These are phyloP conservation scores for Fusarium verrucosum DNA, from an alignment of 2,329 filamentous ascomycete genomes.

Conservation along the genomic window DNA sequence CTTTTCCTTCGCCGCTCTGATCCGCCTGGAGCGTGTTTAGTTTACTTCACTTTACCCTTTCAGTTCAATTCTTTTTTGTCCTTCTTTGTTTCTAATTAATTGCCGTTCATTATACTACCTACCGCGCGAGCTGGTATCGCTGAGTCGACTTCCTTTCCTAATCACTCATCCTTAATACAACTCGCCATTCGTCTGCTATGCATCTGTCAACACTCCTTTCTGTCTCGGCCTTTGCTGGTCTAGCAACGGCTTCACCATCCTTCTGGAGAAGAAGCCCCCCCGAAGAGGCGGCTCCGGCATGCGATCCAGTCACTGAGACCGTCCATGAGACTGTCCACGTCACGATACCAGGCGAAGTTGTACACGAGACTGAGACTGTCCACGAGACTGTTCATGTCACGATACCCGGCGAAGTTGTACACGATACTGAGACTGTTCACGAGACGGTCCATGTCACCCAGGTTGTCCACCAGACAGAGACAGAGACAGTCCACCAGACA, in stretches of 20 bases:
- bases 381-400: conserved; percentile 12
- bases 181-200: not conserved
- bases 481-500: conserved; percentile 4
- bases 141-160: not conserved
- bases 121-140: conserved; percentile 34
- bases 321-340: conserved; percentile 12
- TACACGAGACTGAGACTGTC: conserved; percentile 2
- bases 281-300: conserved; percentile 4
- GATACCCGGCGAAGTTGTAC: not conserved
- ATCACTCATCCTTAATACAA: not conserved
- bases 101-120: conserved; percentile 3
- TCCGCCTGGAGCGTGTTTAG: conserved; percentile 18
- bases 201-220: conserved; percentile 16
- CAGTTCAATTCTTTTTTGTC: conserved; percentile 16
- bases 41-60: too few species aligned
- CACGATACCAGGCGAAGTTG: conserved; percentile 12
- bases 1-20: conserved; percentile 2
- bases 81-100: conserved; percentile 13
- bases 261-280: conserved; percentile 21
- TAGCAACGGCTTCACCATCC: conserved; percentile 23
- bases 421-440: not conserved
- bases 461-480: too few species aligned
- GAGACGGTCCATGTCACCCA: too few species aligned
- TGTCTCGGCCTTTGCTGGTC: conserved; percentile 12
- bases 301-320: conserved; percentile 21